phyloP scores from a whole-genome alignment of 2,329 filamentous ascomycete species.

The Dactylellina sp. region DNA sequence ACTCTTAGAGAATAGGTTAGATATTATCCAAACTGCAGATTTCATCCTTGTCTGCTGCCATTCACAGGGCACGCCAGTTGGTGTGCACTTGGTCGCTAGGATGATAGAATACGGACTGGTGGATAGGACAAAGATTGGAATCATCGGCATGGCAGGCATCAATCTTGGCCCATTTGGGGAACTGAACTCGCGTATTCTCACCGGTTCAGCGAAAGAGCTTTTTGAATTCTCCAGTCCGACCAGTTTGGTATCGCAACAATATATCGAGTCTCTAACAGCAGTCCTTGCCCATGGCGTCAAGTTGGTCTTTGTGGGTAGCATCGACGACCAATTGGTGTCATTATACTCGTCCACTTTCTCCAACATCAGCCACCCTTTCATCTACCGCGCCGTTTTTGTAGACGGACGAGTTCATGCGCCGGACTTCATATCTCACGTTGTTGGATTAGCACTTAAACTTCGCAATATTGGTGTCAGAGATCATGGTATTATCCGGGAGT shows the following conservation, averaged over 20 bases:
- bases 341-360: constrained; percentile 93
- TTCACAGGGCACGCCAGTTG: constrained; percentile 93
- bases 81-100: constrained; percentile 90
- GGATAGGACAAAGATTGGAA: constrained; percentile 78
- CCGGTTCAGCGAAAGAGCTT: constrained; percentile 89
- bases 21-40: constrained; percentile 86
- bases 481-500: constrained; percentile 90
- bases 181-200: constrained; percentile 88
- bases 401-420: constrained; percentile 91
- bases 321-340: constrained; percentile 95
- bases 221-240: constrained; percentile 90
- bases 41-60: constrained; percentile 93
- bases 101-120: constrained; percentile 90
- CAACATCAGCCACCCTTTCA: constrained; percentile 87
- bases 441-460: constrained; percentile 92
- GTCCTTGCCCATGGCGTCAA: constrained; percentile 82
- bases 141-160: constrained; percentile 81
- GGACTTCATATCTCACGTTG: constrained; percentile 91
- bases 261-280: constrained; percentile 78
- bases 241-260: constrained; percentile 83
- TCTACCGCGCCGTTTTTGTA: constrained; percentile 95
- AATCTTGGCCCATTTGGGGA: constrained; percentile 92
- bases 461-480: constrained; percentile 93
- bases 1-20: constrained; percentile 91
- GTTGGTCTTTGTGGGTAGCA: constrained; percentile 89